Evolutionary conservation across 1,284 basidiomycete species (phyloP).

Genomic region (Ustilago xerochloae): DNA sequence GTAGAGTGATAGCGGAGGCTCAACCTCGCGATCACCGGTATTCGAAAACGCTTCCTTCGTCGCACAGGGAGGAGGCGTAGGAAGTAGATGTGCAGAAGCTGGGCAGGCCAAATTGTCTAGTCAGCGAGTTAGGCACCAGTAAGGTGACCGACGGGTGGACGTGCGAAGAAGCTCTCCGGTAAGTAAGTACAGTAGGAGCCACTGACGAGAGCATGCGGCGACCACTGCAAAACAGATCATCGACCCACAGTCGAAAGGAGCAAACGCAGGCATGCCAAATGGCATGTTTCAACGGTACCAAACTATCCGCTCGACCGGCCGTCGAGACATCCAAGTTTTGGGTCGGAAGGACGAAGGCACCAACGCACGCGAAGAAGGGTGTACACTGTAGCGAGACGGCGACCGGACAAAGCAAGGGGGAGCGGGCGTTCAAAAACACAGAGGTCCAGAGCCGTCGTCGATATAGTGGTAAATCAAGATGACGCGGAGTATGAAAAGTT

Average conservation of each 20-base stretch:
- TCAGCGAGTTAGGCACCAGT: neutral
- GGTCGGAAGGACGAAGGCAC: neutral
- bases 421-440: neutral
- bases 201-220: neutral
- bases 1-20: neutral
- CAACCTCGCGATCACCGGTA: slow-evolving; percentile 13
- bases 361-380: neutral
- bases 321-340: neutral
- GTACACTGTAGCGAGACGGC: neutral
- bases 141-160: neutral
- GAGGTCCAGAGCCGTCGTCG: neutral
- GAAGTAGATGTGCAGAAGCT: no score
- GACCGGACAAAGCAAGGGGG: neutral
- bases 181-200: neutral
- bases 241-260: neutral
- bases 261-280: neutral
- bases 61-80: no score
- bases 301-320: neutral
- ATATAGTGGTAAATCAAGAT: neutral
- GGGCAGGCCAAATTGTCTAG: neutral
- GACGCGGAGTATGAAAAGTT: neutral
- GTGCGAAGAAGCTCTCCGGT: neutral
- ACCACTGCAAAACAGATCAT: neutral
- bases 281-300: neutral
- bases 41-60: slow-evolving; percentile 2